Evolutionary conservation across 2,329 filamentous ascomycete genomes (phyloP), one percentile per base, ranked within the genome.

Genomic region (Diaporthe ilicicola): DNA sequence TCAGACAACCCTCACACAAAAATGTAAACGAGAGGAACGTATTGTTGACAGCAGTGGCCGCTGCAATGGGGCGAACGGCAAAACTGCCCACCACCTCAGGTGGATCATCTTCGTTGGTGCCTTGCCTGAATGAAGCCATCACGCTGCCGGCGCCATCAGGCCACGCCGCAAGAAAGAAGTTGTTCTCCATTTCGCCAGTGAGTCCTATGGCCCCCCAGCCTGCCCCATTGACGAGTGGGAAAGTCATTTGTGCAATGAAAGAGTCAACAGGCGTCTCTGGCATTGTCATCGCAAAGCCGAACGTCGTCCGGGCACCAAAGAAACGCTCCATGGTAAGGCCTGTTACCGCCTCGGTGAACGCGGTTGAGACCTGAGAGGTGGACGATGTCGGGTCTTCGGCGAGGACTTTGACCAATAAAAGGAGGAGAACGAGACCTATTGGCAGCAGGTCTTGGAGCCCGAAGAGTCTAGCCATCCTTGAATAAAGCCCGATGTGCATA

Each of bases 211-310:
- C 42, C 4, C 59, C 59, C 59, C 59, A 50, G 1, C 85, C 85
- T 3, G 78, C 79, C 3, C 82, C 81, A 55, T 81, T 79, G 13
- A 73, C 74, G 2, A 82, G 77, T 0, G 81, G 82, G 69, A 84
- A 82, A 22, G 82, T 79, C 15, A 87, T 79, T 71, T 86, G 85
- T 9, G 82, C 84, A 61, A 86, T 85, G 76, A 86, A 84, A 69
- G 84, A 83, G 54, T 74, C 81, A 15, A 73, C 79, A 0, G 81
- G 78, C 12, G 77, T 78, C 53, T 81, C 76, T 4, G 83, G 83
- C 1, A 86, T 78, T 7, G 84, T 83, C 56, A 86, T 79, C 70
- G 81, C 84, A 59, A 86, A 81, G 10, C 73, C 79, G 72, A 81
- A 85, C 27, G 78, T 78, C 1, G 82, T 82, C 24, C 76, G 69